Percentiles rank a stretch among this genome's conserved stretches.
Conservation (phyloP, 2,329 filamentous ascomycete genomes). For the Diplodia seriata region DNA sequence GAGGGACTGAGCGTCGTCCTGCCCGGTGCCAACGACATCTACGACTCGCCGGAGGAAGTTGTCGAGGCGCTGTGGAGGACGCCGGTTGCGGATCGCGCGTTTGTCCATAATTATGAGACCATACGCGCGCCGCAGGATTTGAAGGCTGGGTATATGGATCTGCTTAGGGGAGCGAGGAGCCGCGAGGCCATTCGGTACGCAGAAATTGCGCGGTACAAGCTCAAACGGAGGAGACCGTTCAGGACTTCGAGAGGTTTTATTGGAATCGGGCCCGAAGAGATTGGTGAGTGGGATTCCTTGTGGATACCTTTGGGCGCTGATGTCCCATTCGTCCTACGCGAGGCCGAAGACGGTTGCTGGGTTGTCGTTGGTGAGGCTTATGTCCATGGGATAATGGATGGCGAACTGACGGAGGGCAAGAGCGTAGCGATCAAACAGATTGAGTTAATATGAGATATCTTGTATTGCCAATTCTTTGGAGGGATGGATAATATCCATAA, state of each 20-base stretch:
- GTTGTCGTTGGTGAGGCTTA: constrained; percentile 24
- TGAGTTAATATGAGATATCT: background rate
- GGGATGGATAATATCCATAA: too few relatives aligned
- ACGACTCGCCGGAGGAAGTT: background rate
- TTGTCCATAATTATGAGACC: constrained; percentile 12
- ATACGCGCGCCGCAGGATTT: background rate
- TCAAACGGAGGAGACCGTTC: constrained; percentile 7
- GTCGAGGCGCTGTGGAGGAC: constrained; percentile 8
- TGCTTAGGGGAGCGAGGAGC: background rate
- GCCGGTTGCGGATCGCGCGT: constrained; percentile 11
- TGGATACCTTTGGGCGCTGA: constrained; percentile 26
- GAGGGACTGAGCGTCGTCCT: background rate
- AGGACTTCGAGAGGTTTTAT: constrained; percentile 15
- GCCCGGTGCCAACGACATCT: background rate
- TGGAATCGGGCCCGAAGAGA: constrained; percentile 13
- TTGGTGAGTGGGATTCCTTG: background rate
- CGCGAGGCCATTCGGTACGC: background rate
- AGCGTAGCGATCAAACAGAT: constrained; percentile 4
- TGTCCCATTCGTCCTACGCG: constrained; percentile 23
- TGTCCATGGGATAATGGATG: constrained; percentile 32
- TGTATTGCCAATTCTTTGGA: background rate
- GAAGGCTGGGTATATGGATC: background rate
- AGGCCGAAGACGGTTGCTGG: background rate
- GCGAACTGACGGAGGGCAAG: constrained; percentile 12
- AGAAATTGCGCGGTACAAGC: background rate